These are phyloP conservation scores for Trichoderma arundinaceum DNA, from an alignment of 2,329 filamentous ascomycete genomes.

Conservation along the genomic window DNA sequence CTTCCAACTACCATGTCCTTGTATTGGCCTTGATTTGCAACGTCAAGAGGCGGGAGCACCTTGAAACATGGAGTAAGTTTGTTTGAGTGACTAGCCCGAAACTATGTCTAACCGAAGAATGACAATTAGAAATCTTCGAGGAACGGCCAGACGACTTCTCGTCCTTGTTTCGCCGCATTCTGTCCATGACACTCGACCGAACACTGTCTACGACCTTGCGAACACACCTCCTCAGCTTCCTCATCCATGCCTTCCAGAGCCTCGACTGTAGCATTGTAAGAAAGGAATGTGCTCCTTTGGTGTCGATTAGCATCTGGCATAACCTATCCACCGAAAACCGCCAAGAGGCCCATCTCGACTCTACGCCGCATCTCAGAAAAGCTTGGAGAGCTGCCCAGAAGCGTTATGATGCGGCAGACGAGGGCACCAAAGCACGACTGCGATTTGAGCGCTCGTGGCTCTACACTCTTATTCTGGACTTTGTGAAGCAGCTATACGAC, in stretches of 20 bases:
- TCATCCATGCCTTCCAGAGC: constrained; percentile 92
- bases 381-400: constrained; percentile 88
- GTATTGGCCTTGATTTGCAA: constrained; percentile 85
- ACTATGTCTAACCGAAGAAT: constrained; percentile 33
- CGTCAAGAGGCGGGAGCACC: constrained; percentile 83
- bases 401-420: constrained; percentile 85
- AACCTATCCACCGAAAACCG: constrained; percentile 80
- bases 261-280: constrained; percentile 86
- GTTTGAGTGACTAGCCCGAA: not conserved
- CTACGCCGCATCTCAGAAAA: constrained; percentile 77
- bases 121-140: constrained; percentile 70
- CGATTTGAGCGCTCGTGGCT: constrained; percentile 95
- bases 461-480: constrained; percentile 83
- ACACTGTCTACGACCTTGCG: constrained; percentile 70
- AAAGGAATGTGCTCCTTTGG: constrained; percentile 94
- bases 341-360: constrained; percentile 74
- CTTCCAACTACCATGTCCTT: constrained; percentile 90
- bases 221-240: constrained; percentile 84
- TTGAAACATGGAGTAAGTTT: constrained; percentile 80
- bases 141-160: constrained; percentile 83
- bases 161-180: constrained; percentile 82
- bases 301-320: constrained; percentile 95
- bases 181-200: constrained; percentile 81
- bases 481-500: constrained; percentile 74
- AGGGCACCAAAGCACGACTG: constrained; percentile 75